A percentile compares a stretch with the other conserved stretches of the same genome.
phyloP scores from a whole-genome alignment of 2,329 filamentous ascomycete species.

The Dactylellina cionopaga region DNA sequence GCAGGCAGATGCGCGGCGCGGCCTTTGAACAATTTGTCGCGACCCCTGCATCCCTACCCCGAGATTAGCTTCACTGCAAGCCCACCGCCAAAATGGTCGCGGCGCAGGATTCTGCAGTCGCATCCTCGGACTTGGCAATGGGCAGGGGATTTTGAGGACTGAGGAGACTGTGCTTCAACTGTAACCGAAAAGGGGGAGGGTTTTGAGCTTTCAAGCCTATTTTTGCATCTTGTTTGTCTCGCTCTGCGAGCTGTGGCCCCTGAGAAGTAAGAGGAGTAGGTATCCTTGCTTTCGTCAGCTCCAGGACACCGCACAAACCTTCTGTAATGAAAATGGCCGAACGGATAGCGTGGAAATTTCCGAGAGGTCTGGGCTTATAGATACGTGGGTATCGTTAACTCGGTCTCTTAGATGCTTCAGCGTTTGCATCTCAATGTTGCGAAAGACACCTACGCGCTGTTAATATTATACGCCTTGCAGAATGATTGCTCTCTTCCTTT shows the following conservation, averaged over 20 bases:
- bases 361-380: not conserved
- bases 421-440: no score
- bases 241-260: constrained; percentile 9
- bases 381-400: no score
- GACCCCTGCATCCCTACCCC: constrained; percentile 29
- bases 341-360: constrained; percentile 1
- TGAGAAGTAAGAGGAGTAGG: constrained; percentile 10
- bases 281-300: constrained; percentile 14
- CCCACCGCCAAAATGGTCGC: not conserved
- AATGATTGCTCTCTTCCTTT: not conserved
- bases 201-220: constrained; percentile 22
- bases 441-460: no score
- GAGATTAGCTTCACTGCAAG: constrained; percentile 25
- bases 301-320: not conserved
- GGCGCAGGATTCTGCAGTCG: constrained; percentile 15
- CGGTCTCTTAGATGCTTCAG: no score
- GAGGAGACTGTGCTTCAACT: constrained; percentile 34
- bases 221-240: constrained; percentile 47
- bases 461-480: no score
- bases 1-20: not conserved
- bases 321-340: not conserved
- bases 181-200: constrained; percentile 26
- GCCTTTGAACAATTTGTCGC: constrained; percentile 14
- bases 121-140: constrained; percentile 5
- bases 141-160: constrained; percentile 15